These are phyloP conservation scores for Emmonsiellopsis sp. DNA, from an alignment of 2,329 filamentous ascomycete genomes.

Conservation along the genomic window DNA sequence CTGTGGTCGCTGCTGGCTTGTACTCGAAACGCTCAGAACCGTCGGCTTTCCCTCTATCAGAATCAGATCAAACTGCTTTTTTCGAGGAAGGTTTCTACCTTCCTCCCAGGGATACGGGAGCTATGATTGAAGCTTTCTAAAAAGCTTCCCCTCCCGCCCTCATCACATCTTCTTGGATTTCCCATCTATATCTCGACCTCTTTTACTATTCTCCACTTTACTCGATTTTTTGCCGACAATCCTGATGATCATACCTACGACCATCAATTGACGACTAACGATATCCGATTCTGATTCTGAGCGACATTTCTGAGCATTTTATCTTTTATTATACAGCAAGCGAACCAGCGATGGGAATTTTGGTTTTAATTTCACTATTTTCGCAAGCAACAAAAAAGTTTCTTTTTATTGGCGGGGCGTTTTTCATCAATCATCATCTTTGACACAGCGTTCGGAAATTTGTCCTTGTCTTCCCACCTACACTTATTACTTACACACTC, in stretches of 20 bases:
- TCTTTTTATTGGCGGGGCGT: too few species aligned
- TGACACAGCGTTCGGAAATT: too few species aligned
- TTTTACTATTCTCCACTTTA: background rate
- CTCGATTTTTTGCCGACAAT: background rate
- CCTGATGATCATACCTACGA: too few species aligned
- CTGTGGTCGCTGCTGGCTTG: slow-evolving; percentile 31
- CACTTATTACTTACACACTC: too few species aligned
- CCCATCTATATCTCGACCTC: background rate
- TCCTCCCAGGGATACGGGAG: slow-evolving; percentile 31
- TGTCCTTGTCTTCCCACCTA: too few species aligned
- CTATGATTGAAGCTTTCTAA: slow-evolving; percentile 42
- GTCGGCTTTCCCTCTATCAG: slow-evolving; percentile 15
- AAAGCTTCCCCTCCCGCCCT: background rate
- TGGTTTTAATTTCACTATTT: background rate
- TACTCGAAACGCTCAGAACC: slow-evolving; percentile 20
- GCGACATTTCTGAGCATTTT: background rate
- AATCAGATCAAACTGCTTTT: slow-evolving; percentile 28
- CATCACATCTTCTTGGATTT: background rate
- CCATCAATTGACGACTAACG: background rate
- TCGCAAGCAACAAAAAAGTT: too few species aligned
- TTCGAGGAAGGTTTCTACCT: slow-evolving; percentile 43
- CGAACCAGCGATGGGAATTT: background rate
- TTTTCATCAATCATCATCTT: too few species aligned
- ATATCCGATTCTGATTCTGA: background rate
- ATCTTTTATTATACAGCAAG: background rate